These are phyloP conservation scores for Aureoboletus auriporus DNA, from an alignment of 768 basidiomycete genomes.

Conservation along the genomic window DNA sequence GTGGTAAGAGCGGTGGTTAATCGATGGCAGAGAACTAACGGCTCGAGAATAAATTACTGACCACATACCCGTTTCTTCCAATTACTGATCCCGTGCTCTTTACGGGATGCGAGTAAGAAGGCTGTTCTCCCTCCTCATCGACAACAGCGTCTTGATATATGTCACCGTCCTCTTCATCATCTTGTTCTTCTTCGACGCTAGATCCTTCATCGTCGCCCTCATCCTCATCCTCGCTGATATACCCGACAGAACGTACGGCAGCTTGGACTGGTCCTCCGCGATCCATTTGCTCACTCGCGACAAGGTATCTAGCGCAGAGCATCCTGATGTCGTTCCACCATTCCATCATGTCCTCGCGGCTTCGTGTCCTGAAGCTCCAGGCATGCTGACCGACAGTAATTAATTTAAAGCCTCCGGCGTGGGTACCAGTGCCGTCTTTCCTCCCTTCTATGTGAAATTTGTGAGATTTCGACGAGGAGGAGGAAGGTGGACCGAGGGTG, in stretches of 20 bases:
- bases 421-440: constrained; percentile 70
- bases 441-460: constrained; percentile 97
- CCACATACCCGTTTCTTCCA: constrained; percentile 57
- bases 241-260: constrained; percentile 87
- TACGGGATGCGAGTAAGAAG: constrained; percentile 54
- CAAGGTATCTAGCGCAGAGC: constrained; percentile 90
- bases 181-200: constrained; percentile 40
- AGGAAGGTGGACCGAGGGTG: constrained; percentile 88
- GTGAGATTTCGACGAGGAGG: constrained; percentile 64
- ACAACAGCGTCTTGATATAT: constrained; percentile 36
- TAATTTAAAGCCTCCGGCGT: constrained; percentile 49
- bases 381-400: constrained; percentile 50
- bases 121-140: constrained; percentile 48
- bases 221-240: constrained; percentile 76
- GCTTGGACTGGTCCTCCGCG: constrained; percentile 89
- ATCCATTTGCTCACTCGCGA: constrained; percentile 92
- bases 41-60: constrained; percentile 33
- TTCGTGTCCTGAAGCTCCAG: constrained; percentile 87
- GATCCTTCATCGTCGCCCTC: constrained; percentile 55
- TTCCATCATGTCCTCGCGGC: constrained; percentile 98
- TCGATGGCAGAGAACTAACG: background rate
- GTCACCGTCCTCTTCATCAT: constrained; percentile 51
- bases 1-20: constrained; percentile 5
- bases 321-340: constrained; percentile 99
- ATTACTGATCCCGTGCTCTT: constrained; percentile 39